Evolutionary conservation across 2,329 filamentous ascomycete genomes (phyloP).

Genomic region (Sporothrix curviconia): DNA sequence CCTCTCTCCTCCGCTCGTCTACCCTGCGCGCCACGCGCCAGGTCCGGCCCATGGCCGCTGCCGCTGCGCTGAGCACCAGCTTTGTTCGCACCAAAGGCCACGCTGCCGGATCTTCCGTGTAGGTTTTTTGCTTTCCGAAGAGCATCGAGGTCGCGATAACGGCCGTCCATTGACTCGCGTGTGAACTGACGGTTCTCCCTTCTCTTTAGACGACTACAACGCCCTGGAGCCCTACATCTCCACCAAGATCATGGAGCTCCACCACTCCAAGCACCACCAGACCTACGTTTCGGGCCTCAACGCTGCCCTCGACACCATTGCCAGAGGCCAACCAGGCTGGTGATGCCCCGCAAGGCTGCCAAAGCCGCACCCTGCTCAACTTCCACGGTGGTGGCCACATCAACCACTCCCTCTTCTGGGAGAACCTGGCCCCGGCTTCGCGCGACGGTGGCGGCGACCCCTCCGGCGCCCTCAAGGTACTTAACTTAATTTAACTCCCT

Average conservation of each 20-base stretch:
- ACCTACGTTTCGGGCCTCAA: constrained; percentile 74
- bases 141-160: not conserved
- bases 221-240: constrained; percentile 83
- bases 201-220: constrained; percentile 78
- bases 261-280: constrained; percentile 74
- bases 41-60: constrained; percentile 60
- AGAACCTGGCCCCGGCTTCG: constrained; percentile 66
- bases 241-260: constrained; percentile 72
- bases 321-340: constrained; percentile 57
- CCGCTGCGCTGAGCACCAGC: constrained; percentile 60
- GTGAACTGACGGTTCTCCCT: not conserved
- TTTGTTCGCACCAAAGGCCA: constrained; percentile 84
- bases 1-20: constrained; percentile 40
- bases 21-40: constrained; percentile 66
- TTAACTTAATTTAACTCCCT: constrained; percentile 11
- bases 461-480: constrained; percentile 52
- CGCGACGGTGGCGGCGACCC: constrained; percentile 57
- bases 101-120: constrained; percentile 78
- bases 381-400: constrained; percentile 91
- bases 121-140: constrained; percentile 24
- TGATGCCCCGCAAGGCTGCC: constrained; percentile 46
- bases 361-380: constrained; percentile 54
- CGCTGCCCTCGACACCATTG: constrained; percentile 54
- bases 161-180: too few species aligned
- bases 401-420: constrained; percentile 92